Conservation (phyloP, 2,329 filamentous ascomycete species). For the Venturia aucupariae region DNA sequence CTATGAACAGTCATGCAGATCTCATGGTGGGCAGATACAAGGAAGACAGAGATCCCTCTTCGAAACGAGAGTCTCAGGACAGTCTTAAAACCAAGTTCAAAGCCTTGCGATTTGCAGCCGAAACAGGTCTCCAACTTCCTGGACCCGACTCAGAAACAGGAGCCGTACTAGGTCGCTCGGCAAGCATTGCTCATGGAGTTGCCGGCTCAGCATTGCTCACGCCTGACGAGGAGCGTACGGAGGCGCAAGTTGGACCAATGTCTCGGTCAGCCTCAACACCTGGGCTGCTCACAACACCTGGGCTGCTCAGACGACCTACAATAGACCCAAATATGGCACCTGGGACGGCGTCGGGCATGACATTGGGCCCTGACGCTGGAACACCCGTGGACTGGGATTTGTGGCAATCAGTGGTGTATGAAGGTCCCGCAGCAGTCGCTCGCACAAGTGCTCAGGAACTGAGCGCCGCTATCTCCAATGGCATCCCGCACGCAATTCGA, state of each 20-base stretch:
- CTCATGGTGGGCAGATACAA: slow-evolving; percentile 69
- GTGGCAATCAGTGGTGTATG: slow-evolving; percentile 93
- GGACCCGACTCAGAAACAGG: slow-evolving; percentile 33
- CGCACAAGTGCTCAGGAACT: slow-evolving; percentile 83
- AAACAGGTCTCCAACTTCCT: slow-evolving; percentile 29
- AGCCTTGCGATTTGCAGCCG: slow-evolving; percentile 35
- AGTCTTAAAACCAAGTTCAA: slow-evolving; percentile 40
- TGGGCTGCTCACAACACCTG: slow-evolving; percentile 22
- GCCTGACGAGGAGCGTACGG: slow-evolving; percentile 35
- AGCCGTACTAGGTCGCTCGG: slow-evolving; percentile 33
- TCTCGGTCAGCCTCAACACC: slow-evolving; percentile 21
- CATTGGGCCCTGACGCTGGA: slow-evolving; percentile 59
- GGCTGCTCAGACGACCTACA: slow-evolving; percentile 39
- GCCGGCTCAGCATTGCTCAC: slow-evolving; percentile 39
- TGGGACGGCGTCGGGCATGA: slow-evolving; percentile 75
- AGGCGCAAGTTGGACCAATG: slow-evolving; percentile 17
- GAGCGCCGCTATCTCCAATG: slow-evolving; percentile 80
- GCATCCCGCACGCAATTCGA: slow-evolving; percentile 88
- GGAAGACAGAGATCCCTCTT: slow-evolving; percentile 37
- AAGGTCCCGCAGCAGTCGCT: slow-evolving; percentile 81
- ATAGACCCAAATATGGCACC: slow-evolving; percentile 67
- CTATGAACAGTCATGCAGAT: slow-evolving; percentile 72
- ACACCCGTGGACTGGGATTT: slow-evolving; percentile 94
- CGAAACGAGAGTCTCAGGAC: slow-evolving; percentile 26
- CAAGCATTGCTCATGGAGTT: slow-evolving; percentile 25